Evolutionary conservation across 1,284 basidiomycete species (phyloP).

Genomic region (Microstroma glucosiphilum): DNA sequence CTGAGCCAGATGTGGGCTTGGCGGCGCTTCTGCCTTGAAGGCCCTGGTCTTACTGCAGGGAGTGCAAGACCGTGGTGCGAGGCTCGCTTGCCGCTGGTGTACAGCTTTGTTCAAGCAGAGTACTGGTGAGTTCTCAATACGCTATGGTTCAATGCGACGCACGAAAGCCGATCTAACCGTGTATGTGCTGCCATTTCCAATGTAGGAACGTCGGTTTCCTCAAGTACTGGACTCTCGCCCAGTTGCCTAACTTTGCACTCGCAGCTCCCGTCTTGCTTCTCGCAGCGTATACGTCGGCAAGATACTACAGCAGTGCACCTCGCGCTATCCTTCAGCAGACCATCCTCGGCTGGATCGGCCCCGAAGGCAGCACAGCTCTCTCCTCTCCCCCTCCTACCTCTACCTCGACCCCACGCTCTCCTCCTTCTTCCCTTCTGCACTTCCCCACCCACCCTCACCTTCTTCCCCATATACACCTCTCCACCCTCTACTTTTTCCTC

Average conservation of each 20-base stretch:
- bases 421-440: no score
- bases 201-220: conserved; percentile 75
- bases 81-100: conserved; percentile 62
- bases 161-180: no score
- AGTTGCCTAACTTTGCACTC: conserved; percentile 81
- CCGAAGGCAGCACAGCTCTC: no score
- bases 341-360: conserved; percentile 51
- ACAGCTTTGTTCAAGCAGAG: conserved; percentile 71
- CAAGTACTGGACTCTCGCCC: conserved; percentile 74
- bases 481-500: conserved; percentile 57
- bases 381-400: conserved; percentile 10
- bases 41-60: background rate
- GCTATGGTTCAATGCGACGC: no score
- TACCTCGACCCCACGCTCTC: background rate
- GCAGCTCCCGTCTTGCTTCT: conserved; percentile 62
- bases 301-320: conserved; percentile 7
- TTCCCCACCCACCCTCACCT: conserved; percentile 24
- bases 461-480: conserved; percentile 65
- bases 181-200: no score
- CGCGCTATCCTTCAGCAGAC: background rate
- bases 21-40: conserved; percentile 59
- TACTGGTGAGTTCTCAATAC: conserved; percentile 82
- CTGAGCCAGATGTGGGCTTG: conserved; percentile 67
- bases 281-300: background rate
- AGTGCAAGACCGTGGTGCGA: conserved; percentile 63